phyloP scores from a whole-genome alignment of 495 filamentous ascomycete genomes.

The Filosporella fistucella region DNA sequence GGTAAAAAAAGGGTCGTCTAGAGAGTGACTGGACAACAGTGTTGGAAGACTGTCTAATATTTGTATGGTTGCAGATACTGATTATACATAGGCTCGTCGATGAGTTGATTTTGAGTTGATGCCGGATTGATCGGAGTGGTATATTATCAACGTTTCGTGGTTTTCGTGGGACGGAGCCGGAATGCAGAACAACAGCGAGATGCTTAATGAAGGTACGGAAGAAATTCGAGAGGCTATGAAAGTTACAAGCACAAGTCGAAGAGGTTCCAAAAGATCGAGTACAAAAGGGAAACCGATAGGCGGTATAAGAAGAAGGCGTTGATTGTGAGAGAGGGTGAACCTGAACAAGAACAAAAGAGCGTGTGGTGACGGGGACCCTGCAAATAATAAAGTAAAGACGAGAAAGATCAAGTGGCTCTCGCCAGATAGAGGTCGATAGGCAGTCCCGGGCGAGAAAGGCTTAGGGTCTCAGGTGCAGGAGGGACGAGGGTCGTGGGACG shows the following conservation, averaged over 20 bases:
- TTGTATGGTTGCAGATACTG: conserved; percentile 15
- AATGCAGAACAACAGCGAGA: conserved; percentile 16
- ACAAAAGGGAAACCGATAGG: conserved; percentile 23
- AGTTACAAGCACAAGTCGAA: conserved; percentile 23
- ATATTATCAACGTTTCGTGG: conserved; percentile 17
- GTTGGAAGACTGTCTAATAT: conserved; percentile 25
- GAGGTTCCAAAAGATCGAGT: conserved; percentile 18
- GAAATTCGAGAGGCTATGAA: conserved; percentile 18
- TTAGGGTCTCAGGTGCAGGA: conserved; percentile 7
- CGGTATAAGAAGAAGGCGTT: conserved; percentile 25
- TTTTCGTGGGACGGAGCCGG: conserved; percentile 10
- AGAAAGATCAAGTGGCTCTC: conserved; percentile 17
- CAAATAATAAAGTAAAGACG: conserved; percentile 21
- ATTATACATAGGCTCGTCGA: conserved; percentile 24
- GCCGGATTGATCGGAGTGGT: background rate
- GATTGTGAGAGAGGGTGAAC: conserved; percentile 18
- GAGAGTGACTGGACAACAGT: conserved; percentile 28
- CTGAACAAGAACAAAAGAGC: conserved; percentile 19
- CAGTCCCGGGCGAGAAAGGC: conserved; percentile 10
- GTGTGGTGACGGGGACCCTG: conserved; percentile 26
- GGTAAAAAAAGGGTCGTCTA: conserved; percentile 8
- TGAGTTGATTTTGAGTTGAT: conserved; percentile 7
- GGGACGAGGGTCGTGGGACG: too few relatives aligned
- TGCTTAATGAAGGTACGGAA: conserved; percentile 28
- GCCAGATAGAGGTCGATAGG: too few relatives aligned